Evolutionary conservation across 192 early-diverging fungal species (phyloP), one percentile per base, ranked within the genome.

Genomic region (Entomortierella parvispora): DNA sequence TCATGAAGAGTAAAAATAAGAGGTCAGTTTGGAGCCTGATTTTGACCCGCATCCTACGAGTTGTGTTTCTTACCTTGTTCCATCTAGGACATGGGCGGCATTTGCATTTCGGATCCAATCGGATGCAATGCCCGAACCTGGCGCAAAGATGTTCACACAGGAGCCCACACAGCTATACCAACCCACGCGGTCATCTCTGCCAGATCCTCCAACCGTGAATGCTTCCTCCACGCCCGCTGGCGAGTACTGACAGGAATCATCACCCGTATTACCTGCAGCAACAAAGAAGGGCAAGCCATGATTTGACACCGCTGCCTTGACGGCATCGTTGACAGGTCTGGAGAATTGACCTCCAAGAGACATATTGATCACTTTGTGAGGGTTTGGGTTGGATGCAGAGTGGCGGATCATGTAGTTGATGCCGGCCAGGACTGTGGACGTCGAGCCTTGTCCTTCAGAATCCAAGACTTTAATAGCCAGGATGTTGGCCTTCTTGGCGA

Each of bases 81-180:
- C 84, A 58, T 85, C 84, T n/a, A 83, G 45, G 9, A 55, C 58
- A 40, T 83, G 68, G 4, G 68, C 58, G 7, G 75, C 54, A 20
- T 28, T 50, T 1, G 32, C 29, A 6, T 61, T 56, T 11, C 56
- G 68, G 26, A 68, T 77, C 74, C 74, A 77, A 12, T 77, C 42
- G 0, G 74, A 77, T 4, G 28, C 29, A 10, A 77, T 77, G 22
- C 65, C 60, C 2, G 74, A 58, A 12, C 74, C 95, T 4, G 96
- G 96, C 20, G 94, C 95, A 83, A 95, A 94, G 46, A 98, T 87
- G 67, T 96, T 91, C 28, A 97, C 95, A 82, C 96, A 98, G 65
- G 83, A 83, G 55, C 96, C 95, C 22, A 78, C 85, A 83, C 97
- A 94, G 40, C 93, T 94, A 84, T 96, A 96, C 81, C 82, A 88